phyloP scores from a whole-genome alignment of 2,329 filamentous ascomycete genomes.

The Aspergillus proliferans region DNA sequence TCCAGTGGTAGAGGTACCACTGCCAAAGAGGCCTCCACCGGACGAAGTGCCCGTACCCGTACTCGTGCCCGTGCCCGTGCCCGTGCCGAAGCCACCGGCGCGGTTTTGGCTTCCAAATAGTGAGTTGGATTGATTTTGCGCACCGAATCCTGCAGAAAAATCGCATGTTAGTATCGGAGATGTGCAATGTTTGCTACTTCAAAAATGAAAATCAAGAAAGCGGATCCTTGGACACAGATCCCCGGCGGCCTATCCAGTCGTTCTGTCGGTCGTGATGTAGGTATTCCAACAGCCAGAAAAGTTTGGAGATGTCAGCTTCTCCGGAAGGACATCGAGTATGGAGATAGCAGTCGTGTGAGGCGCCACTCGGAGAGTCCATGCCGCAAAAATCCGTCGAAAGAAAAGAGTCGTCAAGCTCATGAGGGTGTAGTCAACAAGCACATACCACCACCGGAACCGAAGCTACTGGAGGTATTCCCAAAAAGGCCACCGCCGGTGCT shows the following conservation, averaged over 20 bases:
- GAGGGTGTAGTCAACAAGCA: conserved; percentile 23
- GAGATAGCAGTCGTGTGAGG: not conserved
- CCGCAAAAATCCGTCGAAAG: conserved; percentile 1
- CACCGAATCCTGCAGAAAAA: conserved; percentile 31
- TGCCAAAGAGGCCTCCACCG: conserved; percentile 24
- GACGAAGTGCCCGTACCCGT: conserved; percentile 17
- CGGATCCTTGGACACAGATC: conserved; percentile 6
- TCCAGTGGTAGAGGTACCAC: conserved; percentile 14
- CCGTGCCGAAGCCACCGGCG: conserved; percentile 24
- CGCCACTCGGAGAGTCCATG: not conserved
- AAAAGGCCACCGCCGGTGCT: conserved; percentile 29
- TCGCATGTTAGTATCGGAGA: conserved; percentile 10
- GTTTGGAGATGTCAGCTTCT: no score
- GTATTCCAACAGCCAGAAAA: no score
- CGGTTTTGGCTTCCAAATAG: conserved; percentile 33
- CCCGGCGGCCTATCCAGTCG: not conserved
- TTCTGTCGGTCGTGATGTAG: not conserved
- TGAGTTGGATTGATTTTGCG: conserved; percentile 26
- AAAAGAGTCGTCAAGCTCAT: conserved; percentile 21
- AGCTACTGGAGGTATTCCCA: conserved; percentile 32
- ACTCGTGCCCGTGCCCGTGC: conserved; percentile 14
- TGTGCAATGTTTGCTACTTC: conserved; percentile 1
- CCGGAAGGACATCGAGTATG: no score
- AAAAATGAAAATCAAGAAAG: conserved; percentile 3
- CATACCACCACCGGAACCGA: conserved; percentile 40